Conservation (phyloP, 176 grass and related monocot genomes). For the Paspalum notatum region DNA sequence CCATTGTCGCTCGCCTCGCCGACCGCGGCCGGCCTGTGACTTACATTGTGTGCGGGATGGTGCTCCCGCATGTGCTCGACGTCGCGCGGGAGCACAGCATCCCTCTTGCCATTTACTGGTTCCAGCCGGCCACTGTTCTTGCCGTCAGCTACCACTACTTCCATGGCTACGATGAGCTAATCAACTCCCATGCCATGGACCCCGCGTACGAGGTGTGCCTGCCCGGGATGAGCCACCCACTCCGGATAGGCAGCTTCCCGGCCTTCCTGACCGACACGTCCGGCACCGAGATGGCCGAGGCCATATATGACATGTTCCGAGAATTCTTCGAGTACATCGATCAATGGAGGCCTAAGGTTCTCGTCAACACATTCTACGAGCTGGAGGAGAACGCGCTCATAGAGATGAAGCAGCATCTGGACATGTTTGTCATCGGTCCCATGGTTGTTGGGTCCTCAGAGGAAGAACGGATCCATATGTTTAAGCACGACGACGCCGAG, state of each 20-base stretch:
- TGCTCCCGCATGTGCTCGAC: slow-evolving; percentile 4
- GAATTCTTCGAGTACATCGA: slow-evolving; percentile 39
- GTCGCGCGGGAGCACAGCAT: slow-evolving; percentile 34
- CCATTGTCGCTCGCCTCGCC: slow-evolving; percentile 2
- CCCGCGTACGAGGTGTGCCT: no score
- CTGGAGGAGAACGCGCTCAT: slow-evolving; percentile 41
- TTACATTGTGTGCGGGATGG: slow-evolving; percentile 41
- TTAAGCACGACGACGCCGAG: neutral
- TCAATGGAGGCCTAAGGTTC: slow-evolving; percentile 35
- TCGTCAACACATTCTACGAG: slow-evolving; percentile 55
- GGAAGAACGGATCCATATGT: neutral
- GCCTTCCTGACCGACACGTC: no score
- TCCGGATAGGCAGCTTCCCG: no score
- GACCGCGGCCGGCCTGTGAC: slow-evolving; percentile 48
- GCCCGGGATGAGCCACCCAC: no score
- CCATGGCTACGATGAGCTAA: no score
- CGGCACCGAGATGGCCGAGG: neutral
- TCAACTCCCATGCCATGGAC: no score
- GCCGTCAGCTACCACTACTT: no score
- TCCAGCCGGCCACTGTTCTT: slow-evolving; percentile 46
- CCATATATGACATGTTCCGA: neutral
- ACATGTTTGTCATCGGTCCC: slow-evolving; percentile 46
- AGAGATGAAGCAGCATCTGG: slow-evolving; percentile 14
- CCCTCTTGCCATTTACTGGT: slow-evolving; percentile 51
- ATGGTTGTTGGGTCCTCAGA: slow-evolving; percentile 29